A percentile compares a stretch with the other conserved stretches of the same genome.
These are phyloP conservation scores for Mycena citricolor DNA, from an alignment of 1,284 basidiomycete genomes.

Conservation along the genomic window DNA sequence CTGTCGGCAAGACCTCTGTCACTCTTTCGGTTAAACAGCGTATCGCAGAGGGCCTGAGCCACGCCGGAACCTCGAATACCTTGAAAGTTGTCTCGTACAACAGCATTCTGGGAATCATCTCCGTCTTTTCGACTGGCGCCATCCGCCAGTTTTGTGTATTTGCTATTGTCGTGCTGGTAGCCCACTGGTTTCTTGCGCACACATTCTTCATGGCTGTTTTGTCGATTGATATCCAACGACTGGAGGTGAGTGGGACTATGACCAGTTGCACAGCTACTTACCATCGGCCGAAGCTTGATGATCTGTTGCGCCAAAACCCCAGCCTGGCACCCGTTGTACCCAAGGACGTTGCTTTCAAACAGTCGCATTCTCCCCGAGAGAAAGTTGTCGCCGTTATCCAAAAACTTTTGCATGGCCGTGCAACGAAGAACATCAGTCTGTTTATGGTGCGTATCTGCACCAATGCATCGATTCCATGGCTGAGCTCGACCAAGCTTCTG, in stretches of 20 bases:
- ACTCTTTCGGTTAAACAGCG: slow-evolving; percentile 90
- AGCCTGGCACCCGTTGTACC: slow-evolving; percentile 43
- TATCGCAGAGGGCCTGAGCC: slow-evolving; percentile 85
- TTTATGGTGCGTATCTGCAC: slow-evolving; percentile 55
- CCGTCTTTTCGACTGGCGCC: slow-evolving; percentile 75
- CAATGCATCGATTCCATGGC: slow-evolving; percentile 14
- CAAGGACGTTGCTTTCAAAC: slow-evolving; percentile 30
- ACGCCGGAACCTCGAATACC: slow-evolving; percentile 89
- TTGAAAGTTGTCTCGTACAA: slow-evolving; percentile 91
- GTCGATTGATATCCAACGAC: slow-evolving; percentile 86
- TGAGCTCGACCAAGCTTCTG: slow-evolving; percentile 50
- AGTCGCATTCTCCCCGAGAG: slow-evolving; percentile 44
- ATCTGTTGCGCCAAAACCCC: slow-evolving; percentile 71
- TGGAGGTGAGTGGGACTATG: slow-evolving; percentile 76
- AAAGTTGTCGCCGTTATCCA: slow-evolving; percentile 44
- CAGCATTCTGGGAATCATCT: slow-evolving; percentile 76
- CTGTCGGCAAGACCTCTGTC: slow-evolving; percentile 87
- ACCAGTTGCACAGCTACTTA: too few relatives aligned
- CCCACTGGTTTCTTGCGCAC: slow-evolving; percentile 94
- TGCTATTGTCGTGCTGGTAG: slow-evolving; percentile 90
- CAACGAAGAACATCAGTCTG: slow-evolving; percentile 79
- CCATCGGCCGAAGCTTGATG: slow-evolving; percentile 56
- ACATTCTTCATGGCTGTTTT: slow-evolving; percentile 90
- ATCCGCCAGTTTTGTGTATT: slow-evolving; percentile 94
- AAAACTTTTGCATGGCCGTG: slow-evolving; percentile 65